Percentiles rank a stretch among this genome's conserved stretches.
Conservation (phyloP, 352 stramenopile species). For the Globisporangium recalcitrans region DNA sequence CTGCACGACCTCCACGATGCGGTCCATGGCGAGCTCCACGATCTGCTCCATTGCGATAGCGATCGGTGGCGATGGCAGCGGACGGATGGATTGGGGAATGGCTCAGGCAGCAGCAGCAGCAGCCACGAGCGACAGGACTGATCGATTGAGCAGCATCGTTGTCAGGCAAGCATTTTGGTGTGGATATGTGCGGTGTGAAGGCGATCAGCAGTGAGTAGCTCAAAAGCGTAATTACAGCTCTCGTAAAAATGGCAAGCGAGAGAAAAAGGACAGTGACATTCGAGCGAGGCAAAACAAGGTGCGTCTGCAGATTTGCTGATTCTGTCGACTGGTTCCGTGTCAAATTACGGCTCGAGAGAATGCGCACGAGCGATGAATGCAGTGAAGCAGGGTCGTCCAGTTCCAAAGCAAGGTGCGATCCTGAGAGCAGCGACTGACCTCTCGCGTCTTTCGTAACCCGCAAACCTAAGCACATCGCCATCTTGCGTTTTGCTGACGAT, state of each 20-base stretch:
- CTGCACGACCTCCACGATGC: constrained; percentile 33
- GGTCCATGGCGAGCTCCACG: constrained; percentile 29
- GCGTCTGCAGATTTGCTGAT: not conserved
- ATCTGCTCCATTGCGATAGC: constrained; percentile 16
- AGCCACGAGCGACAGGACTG: no score
- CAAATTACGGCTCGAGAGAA: not conserved
- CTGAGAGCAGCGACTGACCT: no score
- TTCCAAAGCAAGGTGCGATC: not conserved
- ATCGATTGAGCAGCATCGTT: not conserved
- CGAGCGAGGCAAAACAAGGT: not conserved
- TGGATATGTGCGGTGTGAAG: not conserved
- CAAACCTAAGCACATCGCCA: not conserved
- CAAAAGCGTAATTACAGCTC: not conserved
- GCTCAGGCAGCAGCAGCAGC: not conserved
- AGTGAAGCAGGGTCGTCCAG: not conserved
- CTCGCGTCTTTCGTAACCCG: not conserved
- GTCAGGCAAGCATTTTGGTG: not conserved
- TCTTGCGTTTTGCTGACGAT: not conserved
- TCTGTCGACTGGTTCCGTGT: not conserved
- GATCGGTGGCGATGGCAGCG: not conserved
- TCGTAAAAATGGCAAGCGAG: not conserved
- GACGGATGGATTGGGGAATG: constrained; percentile 8
- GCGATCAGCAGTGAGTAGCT: not conserved
- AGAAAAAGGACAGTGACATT: not conserved
- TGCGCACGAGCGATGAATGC: not conserved